A percentile compares a stretch with the other conserved stretches of the same genome.
Conservation (phyloP, 495 filamentous ascomycete species). For the Sphaerosporella brunnea region DNA sequence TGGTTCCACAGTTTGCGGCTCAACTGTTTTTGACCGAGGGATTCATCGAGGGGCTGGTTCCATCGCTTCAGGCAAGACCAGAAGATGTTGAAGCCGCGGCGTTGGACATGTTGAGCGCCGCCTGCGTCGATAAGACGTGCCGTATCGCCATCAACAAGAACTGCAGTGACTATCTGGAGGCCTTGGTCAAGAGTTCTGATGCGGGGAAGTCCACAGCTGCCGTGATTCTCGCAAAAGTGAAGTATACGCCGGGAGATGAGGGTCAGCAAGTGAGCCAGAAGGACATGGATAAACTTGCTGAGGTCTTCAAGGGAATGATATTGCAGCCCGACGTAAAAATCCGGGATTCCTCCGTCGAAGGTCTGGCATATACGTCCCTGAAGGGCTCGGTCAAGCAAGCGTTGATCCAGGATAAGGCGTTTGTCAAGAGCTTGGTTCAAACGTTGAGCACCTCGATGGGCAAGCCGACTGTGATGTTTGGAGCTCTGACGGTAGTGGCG, state of each 20-base stretch:
- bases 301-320: conserved; percentile 62
- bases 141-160: conserved; percentile 63
- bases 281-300: conserved; percentile 52
- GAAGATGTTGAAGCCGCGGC: conserved; percentile 55
- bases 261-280: conserved; percentile 30
- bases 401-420: conserved; percentile 44
- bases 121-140: conserved; percentile 63
- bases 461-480: conserved; percentile 60
- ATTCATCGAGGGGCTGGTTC: conserved; percentile 39
- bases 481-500: conserved; percentile 60
- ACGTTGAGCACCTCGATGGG: conserved; percentile 40
- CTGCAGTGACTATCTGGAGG: conserved; percentile 66
- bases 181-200: conserved; percentile 40
- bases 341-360: conserved; percentile 59
- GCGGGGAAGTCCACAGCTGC: conserved; percentile 49
- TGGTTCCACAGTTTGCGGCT: conserved; percentile 51
- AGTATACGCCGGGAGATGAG: conserved; percentile 29
- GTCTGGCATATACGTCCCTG: conserved; percentile 77
- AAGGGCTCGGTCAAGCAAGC: conserved; percentile 68
- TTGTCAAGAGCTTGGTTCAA: conserved; percentile 49
- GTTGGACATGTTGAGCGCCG: conserved; percentile 75
- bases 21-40: conserved; percentile 68
- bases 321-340: conserved; percentile 36
- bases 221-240: conserved; percentile 66
- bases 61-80: conserved; percentile 18